Base-by-base conservation (phyloP, 768 basidiomycete genomes). In the Suillus weaverae region DNA sequence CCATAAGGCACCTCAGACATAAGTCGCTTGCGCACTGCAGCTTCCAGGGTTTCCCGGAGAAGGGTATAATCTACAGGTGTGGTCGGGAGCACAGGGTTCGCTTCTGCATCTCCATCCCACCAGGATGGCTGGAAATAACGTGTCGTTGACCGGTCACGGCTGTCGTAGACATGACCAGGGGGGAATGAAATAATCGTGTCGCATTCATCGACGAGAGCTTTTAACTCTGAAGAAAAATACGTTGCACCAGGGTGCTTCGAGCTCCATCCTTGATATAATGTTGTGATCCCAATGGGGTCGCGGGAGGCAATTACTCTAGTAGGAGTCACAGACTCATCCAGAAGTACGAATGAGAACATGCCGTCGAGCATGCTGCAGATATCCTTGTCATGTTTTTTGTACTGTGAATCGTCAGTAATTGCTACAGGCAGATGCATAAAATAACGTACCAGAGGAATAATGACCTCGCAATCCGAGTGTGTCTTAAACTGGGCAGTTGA, bases 1-100 rank as follows among this genome's bases (percentile, higher is more conserved):
- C 97, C 97, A 69, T 96, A 99, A 3, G 97, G 97, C 13, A 99
- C 97, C 78, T 99, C 97, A 36, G 91, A 92, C 97, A 99, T 99
- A 22, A 99, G 80, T 56, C 97, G 85, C 77, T 99, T 99, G 71
- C 89, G 85, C 57, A 99, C 97, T 16, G 97, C 94, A 36, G 85
- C 89, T 78, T 99, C 97, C 35, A 99, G 83, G 0, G 89, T 84
- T 74, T 92, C 88, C 48, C 96, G 86, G 38, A 99, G 77, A 30
- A 85, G 77, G 8, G 82, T 89, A 51, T 90, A 79, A 75, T 99
- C 86, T 14, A 83, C 85, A 7, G 84, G 69, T 38, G 79, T 82
- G 55, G 85, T 84, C 36, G 94, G 90, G 64, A 89, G 82, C 14
- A 77, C 70, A 10, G 80, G 85, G 10, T 83, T 79, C 16, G 80